Evolutionary conservation across 2,329 filamentous ascomycete species (phyloP).

Genomic region (Fusarium ramigenum): DNA sequence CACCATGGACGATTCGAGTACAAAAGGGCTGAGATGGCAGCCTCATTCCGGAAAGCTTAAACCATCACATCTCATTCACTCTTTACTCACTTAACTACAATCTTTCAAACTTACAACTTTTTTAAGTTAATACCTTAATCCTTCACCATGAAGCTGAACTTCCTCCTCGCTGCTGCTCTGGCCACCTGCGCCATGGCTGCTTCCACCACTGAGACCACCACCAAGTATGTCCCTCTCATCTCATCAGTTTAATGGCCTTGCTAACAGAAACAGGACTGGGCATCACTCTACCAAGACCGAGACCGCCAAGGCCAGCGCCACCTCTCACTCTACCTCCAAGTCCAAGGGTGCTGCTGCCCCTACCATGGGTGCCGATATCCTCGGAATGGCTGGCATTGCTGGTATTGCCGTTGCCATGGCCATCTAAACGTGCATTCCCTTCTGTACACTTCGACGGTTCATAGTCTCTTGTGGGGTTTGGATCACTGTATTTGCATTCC

Average conservation of each 20-base stretch:
- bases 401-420: conserved; percentile 20
- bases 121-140: neutral
- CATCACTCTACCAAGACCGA: neutral
- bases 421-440: neutral
- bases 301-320: neutral
- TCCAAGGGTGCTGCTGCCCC: conserved; percentile 4
- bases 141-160: conserved; percentile 20
- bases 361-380: conserved; percentile 7
- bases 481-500: neutral
- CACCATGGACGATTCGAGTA: neutral
- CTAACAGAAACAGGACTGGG: neutral
- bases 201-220: conserved; percentile 3
- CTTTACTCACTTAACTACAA: neutral
- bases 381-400: conserved; percentile 13
- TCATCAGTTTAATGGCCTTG: fast-evolving
- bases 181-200: conserved; percentile 1
- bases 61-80: neutral
- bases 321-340: neutral
- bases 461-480: neutral
- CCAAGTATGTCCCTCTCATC: neutral
- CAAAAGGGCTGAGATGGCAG: neutral
- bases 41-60: neutral
- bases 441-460: neutral
- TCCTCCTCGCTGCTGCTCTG: conserved; percentile 9
- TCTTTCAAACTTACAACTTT: neutral